Evolutionary conservation across 352 stramenopile genomes (phyloP), one percentile per base, ranked within the genome.

Genomic region (Phytophthora macrochlamydospora): DNA sequence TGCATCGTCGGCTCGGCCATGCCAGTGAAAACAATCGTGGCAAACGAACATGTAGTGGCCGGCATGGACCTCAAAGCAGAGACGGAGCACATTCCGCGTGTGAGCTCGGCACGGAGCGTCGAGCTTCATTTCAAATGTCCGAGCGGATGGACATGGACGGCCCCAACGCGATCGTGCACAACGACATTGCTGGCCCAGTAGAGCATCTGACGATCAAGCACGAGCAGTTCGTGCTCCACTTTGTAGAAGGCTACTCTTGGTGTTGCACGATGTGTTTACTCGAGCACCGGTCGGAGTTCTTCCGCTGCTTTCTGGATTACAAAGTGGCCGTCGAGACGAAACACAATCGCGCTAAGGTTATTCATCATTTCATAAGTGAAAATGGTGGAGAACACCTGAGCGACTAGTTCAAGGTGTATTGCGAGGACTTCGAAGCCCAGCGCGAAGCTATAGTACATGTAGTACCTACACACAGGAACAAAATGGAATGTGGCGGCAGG

Each of bases 341-440:
- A 14, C 42, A 62, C 33, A 62, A 54, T 14, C 55, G 55, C 4
- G 5, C 55, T 2, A 24, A 24, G 18, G 18, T 24, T 24, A 42
- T 62, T 37, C 55, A 33, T 40, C 43, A 12, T n/a, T 62, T 62
- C 24, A 49, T 62, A 4, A 62, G 55, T 18, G 55, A 62, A 4
- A 62, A 62, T 49, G 44, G 55, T n/a, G 55, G 33, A 2, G 55
- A 48, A 30, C 49, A 62, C 30, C 24, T 62, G 1, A 13, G 35
- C 4, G 44, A 9, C 1, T 31, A 49, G 9, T 62, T 62, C 45
- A 33, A 24, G 18, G 18, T 24, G 18, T 24, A 24, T 24, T 24
- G 18, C 18, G 18, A 24, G 18, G 18, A 24, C 18, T 24, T 24
- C 18, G 18, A 24, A 24, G 18, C 18, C 18, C 18, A 24, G 18